Evolutionary conservation across 1,284 basidiomycete species (phyloP).

Genomic region (Psilocybe mexicana): DNA sequence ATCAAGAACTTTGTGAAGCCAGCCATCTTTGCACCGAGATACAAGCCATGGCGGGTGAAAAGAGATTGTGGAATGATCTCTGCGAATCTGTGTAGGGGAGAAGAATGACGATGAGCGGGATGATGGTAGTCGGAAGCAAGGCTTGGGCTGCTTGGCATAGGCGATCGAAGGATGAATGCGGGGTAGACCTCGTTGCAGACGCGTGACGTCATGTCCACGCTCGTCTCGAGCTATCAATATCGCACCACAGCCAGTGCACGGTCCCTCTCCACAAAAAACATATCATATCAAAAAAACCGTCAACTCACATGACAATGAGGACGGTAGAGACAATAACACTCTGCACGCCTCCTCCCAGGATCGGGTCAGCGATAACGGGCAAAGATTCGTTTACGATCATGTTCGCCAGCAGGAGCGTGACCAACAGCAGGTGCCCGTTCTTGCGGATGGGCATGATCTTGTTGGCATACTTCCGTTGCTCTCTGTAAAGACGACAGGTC

Average conservation of each 20-base stretch:
- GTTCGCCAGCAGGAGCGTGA: constrained; percentile 81
- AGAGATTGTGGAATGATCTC: constrained; percentile 92
- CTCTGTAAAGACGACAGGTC: constrained; percentile 36
- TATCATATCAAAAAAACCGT: not conserved
- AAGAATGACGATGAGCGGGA: not conserved
- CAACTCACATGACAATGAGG: constrained; percentile 79
- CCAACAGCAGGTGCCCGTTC: constrained; percentile 82
- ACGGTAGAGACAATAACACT: constrained; percentile 85
- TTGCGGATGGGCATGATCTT: constrained; percentile 87
- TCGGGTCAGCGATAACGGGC: constrained; percentile 86
- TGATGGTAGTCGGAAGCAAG: too few relatives aligned
- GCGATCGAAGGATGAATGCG: not conserved
- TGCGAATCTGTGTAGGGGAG: constrained; percentile 57
- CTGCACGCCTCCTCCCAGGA: constrained; percentile 83
- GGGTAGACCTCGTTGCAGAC: constrained; percentile 10
- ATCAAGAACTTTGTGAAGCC: constrained; percentile 74
- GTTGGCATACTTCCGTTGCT: constrained; percentile 79
- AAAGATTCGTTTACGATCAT: constrained; percentile 93
- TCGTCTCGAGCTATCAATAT: not conserved
- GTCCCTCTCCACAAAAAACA: not conserved
- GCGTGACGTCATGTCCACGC: constrained; percentile 36
- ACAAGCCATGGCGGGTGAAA: constrained; percentile 90
- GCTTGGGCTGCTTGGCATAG: not conserved
- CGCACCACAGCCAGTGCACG: not conserved
- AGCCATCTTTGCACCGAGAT: constrained; percentile 90